phyloP scores from a whole-genome alignment of 352 stramenopile species.

The Pythium sp. region DNA sequence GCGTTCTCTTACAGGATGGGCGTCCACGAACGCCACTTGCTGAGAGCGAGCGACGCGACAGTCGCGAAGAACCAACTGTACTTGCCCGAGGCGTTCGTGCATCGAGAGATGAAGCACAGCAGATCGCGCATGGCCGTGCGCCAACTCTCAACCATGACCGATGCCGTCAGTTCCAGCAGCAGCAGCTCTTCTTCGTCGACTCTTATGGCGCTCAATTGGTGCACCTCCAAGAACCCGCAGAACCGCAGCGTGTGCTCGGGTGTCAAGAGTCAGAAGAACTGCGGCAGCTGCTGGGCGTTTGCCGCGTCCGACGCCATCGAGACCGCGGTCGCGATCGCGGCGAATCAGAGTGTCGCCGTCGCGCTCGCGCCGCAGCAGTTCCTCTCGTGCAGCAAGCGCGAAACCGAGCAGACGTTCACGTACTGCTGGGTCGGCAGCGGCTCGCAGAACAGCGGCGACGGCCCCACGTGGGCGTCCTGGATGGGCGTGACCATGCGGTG shows the following conservation, averaged over 20 bases:
- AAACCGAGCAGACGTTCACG: slow-evolving; percentile 62
- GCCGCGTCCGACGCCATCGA: slow-evolving; percentile 71
- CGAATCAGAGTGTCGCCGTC: slow-evolving; percentile 48
- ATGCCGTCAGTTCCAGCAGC: slow-evolving; percentile 9
- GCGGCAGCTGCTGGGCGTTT: slow-evolving; percentile 77
- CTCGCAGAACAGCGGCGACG: background rate
- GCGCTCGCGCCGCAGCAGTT: slow-evolving; percentile 74
- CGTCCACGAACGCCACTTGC: slow-evolving; percentile 59
- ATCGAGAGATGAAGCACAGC: slow-evolving; percentile 40
- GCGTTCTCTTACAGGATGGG: slow-evolving; percentile 64
- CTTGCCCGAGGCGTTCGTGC: slow-evolving; percentile 49
- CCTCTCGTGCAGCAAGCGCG: slow-evolving; percentile 52
- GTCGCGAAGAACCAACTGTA: slow-evolving; percentile 16
- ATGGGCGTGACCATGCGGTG: slow-evolving; percentile 59
- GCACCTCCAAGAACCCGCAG: slow-evolving; percentile 54
- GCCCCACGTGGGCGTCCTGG: slow-evolving; percentile 31
- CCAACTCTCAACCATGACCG: slow-evolving; percentile 17
- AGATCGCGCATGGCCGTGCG: slow-evolving; percentile 21
- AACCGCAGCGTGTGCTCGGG: slow-evolving; percentile 57
- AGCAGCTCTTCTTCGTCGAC: slow-evolving; percentile 14
- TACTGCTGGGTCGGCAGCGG: slow-evolving; percentile 58
- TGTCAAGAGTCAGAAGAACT: slow-evolving; percentile 77
- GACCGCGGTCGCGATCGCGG: slow-evolving; percentile 57
- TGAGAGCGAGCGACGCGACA: slow-evolving; percentile 20
- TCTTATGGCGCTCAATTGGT: slow-evolving; percentile 59